phyloP scores from a whole-genome alignment of 176 grass and related monocot genomes.

The Zoysia pacifica region DNA sequence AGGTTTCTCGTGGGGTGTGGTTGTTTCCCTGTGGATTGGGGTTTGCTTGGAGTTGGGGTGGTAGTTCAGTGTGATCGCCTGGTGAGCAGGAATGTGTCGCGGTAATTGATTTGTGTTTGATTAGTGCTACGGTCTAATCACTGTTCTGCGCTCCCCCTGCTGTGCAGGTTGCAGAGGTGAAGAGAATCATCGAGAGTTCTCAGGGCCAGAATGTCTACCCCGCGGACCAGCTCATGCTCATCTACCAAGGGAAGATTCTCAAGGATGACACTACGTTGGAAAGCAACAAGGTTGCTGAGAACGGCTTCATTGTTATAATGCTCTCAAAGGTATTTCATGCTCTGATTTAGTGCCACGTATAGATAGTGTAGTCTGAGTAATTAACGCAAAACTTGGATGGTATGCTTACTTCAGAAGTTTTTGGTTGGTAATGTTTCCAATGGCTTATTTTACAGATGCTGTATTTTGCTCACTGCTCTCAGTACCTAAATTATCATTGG shows the following conservation, averaged over 20 bases:
- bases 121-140: not conserved
- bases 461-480: not conserved
- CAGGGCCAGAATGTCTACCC: slow-evolving; percentile 80
- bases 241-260: slow-evolving; percentile 93
- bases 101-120: not conserved
- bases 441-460: not conserved
- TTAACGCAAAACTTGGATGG: not conserved
- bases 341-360: not conserved
- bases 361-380: not conserved
- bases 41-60: not conserved
- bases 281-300: slow-evolving; percentile 79
- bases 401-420: not conserved
- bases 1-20: not conserved
- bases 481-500: not conserved
- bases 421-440: not conserved
- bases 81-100: not conserved
- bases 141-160: not conserved
- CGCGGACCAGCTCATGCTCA: slow-evolving; percentile 85
- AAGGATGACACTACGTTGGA: slow-evolving; percentile 96
- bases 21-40: not conserved
- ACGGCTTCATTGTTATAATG: slow-evolving; percentile 95
- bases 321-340: slow-evolving; percentile 72
- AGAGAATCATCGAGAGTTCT: slow-evolving; percentile 73
- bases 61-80: not conserved
- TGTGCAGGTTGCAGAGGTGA: slow-evolving; percentile 76